Evolutionary conservation across 1,139 yeast species (phyloP), one percentile per base, ranked within the genome.

Genomic region (Magnusiomyces clavatus): DNA sequence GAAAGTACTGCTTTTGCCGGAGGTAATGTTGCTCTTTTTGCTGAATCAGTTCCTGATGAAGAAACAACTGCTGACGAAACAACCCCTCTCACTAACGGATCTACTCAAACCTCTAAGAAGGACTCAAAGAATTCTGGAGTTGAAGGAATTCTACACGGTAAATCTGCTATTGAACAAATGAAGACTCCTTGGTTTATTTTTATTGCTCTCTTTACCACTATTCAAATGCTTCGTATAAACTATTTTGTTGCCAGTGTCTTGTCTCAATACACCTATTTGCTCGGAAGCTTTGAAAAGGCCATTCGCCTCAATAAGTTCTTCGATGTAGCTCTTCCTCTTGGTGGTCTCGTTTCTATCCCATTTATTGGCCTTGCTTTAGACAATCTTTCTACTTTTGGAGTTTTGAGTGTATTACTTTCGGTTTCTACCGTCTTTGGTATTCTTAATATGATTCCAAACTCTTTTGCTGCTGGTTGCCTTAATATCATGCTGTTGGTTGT

Each of bases 181-280:
- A 70, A 68, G 46, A 79, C 92, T 2, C 82, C 83, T 11, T 88
- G 96, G 94, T 90, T 88, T 65, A 64, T 75, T 49, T 70, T 88
- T 52, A 84, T 88, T 85, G 78, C 87, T 20, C 64, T 80, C 3
- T 87, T 88, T 67, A 85, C 96, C 5, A 78, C 90, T 1, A 77
- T 88, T 53, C 95, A 88, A 67, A 88, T 89, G 96, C 76, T 90
- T 51, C 76, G 96, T 65, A 85, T 89, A 59, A 90, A 90, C 69
- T 89, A 85, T 67, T 90, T 87, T 67, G 94, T 90, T 50, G 96
- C 96, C 6, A 87, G 97, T 0, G 73, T 90, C 44, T 79, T 81
- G 60, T 72, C 94, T 0, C 96, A 88, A 69, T 90, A 86, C 70
- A 75, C 76, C 38, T 89, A 73, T 63, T 74, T 88, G 55, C 75